Evolutionary conservation across 2,329 filamentous ascomycete genomes (phyloP), one percentile per base, ranked within the genome.

Genomic region (Balansia obtecta): DNA sequence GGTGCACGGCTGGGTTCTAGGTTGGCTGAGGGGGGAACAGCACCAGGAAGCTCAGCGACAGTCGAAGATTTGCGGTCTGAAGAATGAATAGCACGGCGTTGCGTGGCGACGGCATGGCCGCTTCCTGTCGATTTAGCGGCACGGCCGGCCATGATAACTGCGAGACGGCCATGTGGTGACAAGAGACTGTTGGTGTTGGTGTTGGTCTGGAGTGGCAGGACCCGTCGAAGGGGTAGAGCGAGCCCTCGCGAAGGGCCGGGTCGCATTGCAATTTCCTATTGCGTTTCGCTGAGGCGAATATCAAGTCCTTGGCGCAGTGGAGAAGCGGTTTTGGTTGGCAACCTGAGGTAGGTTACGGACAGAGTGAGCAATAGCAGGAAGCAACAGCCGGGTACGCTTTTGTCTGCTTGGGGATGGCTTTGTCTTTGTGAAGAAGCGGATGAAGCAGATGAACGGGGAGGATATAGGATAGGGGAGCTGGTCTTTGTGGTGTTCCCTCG

Each of bases 1-100:
- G 82, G 75, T n/a, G 66, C 63, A 45, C 64, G 63, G 45, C 53
- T 52, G 37, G 61, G 50, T 41, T 60, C 57, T 45, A 56, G 49
- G 48, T 54, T 58, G 45, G 61, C 59, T 18, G 62, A 57, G 39
- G 60, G 54, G 3, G 63, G 60, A 48, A 63, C 58, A n/a, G 61
- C 59, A 13, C 64, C 58, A 18, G 63, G 60, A 13, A 61, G 52
- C 52, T 67, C 63, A 40, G 60, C 58, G 43, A 68, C 48, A 27
- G 67, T 68, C 46, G 62, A 63, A 15, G 66, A 62, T 53, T 64
- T 63, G 50, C 60, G 60, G 52, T 66, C 63, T 39, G 67, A 69
- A 27, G 64, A 66, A 54, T 69, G 67, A 52, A 69, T 64, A 52
- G 52, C 52, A 33, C 64, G 65, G 22, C 49, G 54, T 18, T 57